Base-by-base conservation (phyloP, 2,329 filamentous ascomycete species). In the Cordyceps cicadae region DNA sequence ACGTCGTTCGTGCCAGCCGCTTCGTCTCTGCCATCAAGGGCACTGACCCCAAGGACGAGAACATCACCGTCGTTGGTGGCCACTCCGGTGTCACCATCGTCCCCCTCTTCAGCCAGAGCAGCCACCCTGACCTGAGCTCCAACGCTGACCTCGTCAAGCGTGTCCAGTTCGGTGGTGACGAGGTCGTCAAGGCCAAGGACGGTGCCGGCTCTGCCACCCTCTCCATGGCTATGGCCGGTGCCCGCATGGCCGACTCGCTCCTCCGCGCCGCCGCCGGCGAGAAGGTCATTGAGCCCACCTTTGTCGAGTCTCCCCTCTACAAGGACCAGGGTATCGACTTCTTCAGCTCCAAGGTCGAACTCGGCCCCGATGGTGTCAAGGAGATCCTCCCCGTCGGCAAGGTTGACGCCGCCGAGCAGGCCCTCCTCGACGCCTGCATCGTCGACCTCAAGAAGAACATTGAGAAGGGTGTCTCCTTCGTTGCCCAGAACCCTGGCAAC, bases 1-100 rank as follows among this genome's bases (percentile, higher is more conserved):
- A 99, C 72, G 92, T 97, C 67, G 94, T 99, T 78, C 94, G 94
- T 75, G 93, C 94, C 73, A 92, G 88, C 74, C 91, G 92, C 81
- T 99, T 99, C 87, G 94, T 97, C 80, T 92, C 89, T 71, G 87
- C 97, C 85, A 79, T 96, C 80, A 93, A 96, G 87, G 80, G 77
- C 74, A 91, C 88, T 78, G 88, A 97, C 83, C 94, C 94, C 70
- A 86, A 87, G 74, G 86, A 89, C 76, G 92, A 97, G 88, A 89
- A 90, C 77, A 92, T 99, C 80, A 90, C 90, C 77, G 94, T 99
- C 69, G 85, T 99, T 66, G 94, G 94, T 76, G 94, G 94, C 69
- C 94, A 99, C 89, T 95, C 90, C 64, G 94, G 94, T 75, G 91
- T 94, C 73, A 99, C 94, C 80, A 99, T 99, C 72, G 94, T 99